phyloP scores from a whole-genome alignment of 768 basidiomycete species.

The Tubosaeta sp. region DNA sequence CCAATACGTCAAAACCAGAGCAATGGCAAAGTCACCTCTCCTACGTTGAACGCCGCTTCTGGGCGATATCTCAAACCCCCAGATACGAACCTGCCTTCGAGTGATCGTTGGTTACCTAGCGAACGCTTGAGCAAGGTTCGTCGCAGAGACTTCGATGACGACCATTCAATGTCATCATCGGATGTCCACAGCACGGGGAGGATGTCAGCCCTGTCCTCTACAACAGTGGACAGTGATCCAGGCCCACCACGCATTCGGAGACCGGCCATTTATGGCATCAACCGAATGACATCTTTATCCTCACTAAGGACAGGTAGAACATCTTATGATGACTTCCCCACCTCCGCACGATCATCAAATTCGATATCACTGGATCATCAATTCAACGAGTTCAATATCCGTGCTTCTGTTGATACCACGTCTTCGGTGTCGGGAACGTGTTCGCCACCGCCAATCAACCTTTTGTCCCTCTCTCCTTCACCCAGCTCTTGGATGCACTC shows the following conservation, averaged over 20 bases:
- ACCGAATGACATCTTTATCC: constrained; percentile 72
- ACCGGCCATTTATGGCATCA: constrained; percentile 60
- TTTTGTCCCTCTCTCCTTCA: constrained; percentile 67
- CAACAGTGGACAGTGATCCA: constrained; percentile 83
- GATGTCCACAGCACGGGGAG: constrained; percentile 74
- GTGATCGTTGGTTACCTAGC: constrained; percentile 45
- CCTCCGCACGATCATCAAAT: constrained; percentile 74
- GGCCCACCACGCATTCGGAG: constrained; percentile 68
- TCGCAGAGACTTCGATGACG: constrained; percentile 82
- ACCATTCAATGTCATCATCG: constrained; percentile 87
- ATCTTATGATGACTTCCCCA: constrained; percentile 68
- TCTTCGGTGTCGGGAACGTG: constrained; percentile 57
- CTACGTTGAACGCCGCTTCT: constrained; percentile 58
- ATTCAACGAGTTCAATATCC: constrained; percentile 70
- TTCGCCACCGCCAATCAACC: constrained; percentile 75
- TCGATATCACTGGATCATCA: constrained; percentile 76
- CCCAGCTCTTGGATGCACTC: constrained; percentile 53
- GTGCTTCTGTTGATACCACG: constrained; percentile 61
- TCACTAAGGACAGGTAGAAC: constrained; percentile 56
- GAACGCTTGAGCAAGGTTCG: constrained; percentile 74
- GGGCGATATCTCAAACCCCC: constrained; percentile 47
- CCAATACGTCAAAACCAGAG: constrained; percentile 60
- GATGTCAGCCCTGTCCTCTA: constrained; percentile 76
- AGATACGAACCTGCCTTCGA: constrained; percentile 32
- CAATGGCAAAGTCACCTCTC: constrained; percentile 37